phyloP scores from a whole-genome alignment of 2,329 filamentous ascomycete genomes.

The Colletotrichum sp. region DNA sequence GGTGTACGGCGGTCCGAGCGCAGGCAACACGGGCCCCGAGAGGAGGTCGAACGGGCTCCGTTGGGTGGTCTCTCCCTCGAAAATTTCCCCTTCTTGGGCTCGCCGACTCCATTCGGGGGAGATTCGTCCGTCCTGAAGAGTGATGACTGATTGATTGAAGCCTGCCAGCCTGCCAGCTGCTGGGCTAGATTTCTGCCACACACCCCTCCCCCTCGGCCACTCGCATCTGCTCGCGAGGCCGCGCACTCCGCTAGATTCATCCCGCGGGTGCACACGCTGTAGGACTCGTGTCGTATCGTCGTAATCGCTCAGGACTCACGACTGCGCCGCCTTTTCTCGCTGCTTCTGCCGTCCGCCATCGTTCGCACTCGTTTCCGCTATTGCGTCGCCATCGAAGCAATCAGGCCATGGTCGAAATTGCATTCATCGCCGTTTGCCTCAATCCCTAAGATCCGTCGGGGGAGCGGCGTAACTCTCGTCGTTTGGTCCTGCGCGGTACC shows the following conservation, averaged over 20 bases:
- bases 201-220: neutral
- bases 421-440: neutral
- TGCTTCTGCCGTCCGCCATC: neutral
- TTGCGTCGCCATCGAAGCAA: neutral
- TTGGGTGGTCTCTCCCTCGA: neutral
- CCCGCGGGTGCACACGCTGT: neutral
- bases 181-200: neutral
- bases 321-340: neutral
- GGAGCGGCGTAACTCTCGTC: neutral
- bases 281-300: conserved; percentile 16
- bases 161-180: neutral
- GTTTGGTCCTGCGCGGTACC: neutral
- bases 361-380: conserved; percentile 2
- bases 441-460: neutral
- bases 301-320: conserved; percentile 1
- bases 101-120: conserved; percentile 1
- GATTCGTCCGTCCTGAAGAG: neutral
- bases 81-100: neutral
- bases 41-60: neutral
- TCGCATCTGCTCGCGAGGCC: conserved; percentile 7
- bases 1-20: conserved; percentile 1
- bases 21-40: neutral
- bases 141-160: neutral
- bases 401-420: neutral
- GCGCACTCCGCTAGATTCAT: neutral